Conservation (phyloP, 1,284 basidiomycete species). For the Phellinidium pouzarii region DNA sequence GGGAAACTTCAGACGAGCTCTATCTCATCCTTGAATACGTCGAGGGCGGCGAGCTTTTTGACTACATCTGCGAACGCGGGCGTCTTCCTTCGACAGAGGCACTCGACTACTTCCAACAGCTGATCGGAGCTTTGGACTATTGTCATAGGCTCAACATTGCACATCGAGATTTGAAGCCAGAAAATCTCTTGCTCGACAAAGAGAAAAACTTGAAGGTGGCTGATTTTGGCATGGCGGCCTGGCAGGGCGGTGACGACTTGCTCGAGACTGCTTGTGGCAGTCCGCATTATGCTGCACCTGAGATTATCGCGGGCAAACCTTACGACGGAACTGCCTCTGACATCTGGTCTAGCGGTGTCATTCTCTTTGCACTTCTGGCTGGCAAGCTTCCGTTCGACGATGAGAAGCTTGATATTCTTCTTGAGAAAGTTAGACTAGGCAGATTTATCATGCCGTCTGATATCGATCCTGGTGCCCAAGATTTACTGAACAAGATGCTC, state of each 20-base stretch:
- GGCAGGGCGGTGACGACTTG: conserved; percentile 64
- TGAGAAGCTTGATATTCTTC: conserved; percentile 66
- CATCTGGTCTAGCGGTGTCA: conserved; percentile 98
- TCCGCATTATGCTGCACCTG: conserved; percentile 97
- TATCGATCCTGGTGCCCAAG: conserved; percentile 71
- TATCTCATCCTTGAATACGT: conserved; percentile 97
- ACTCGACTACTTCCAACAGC: conserved; percentile 93
- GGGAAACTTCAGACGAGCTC: conserved; percentile 89
- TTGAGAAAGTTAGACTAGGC: conserved; percentile 83
- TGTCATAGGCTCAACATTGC: conserved; percentile 97
- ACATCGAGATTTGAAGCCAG: conserved; percentile 96
- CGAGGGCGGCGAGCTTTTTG: conserved; percentile 95
- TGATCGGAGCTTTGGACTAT: conserved; percentile 92
- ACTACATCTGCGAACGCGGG: conserved; percentile 85
- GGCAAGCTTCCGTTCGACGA: conserved; percentile 94
- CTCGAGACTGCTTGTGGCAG: conserved; percentile 92
- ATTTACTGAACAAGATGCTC: conserved; percentile 86
- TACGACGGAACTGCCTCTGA: conserved; percentile 91
- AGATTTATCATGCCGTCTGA: conserved; percentile 78
- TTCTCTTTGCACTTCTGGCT: conserved; percentile 88
- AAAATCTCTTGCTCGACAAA: conserved; percentile 86
- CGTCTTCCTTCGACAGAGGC: conserved; percentile 78
- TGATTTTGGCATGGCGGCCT: conserved; percentile 99
- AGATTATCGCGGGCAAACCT: conserved; percentile 79
- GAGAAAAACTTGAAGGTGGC: conserved; percentile 92